Conservation (phyloP, 1,284 basidiomycete species). For the Ustilago vetiveriae region DNA sequence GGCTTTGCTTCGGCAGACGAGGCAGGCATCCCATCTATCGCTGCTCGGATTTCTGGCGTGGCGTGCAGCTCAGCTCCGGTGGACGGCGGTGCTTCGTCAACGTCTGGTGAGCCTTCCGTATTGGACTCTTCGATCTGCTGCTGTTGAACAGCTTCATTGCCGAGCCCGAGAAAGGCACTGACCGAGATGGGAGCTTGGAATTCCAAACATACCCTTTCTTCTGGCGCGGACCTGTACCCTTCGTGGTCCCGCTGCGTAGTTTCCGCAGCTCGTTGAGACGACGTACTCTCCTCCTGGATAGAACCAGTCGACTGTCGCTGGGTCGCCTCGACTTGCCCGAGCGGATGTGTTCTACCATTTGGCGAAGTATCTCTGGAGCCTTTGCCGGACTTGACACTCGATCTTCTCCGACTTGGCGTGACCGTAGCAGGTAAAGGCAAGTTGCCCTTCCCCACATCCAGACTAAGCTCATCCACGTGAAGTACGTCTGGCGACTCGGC, state of each 20-base stretch:
- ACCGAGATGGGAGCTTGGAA: conserved; percentile 3
- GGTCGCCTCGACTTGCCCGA: no score
- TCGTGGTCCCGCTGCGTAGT: background rate
- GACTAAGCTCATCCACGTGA: background rate
- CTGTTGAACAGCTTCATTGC: conserved; percentile 3
- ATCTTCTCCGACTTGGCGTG: background rate
- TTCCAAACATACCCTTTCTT: background rate
- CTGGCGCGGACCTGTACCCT: background rate
- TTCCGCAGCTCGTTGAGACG: no score
- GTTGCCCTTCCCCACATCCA: background rate
- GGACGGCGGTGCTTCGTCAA: background rate
- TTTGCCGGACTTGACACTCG: background rate
- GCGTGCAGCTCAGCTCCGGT: background rate
- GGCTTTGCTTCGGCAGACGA: conserved; percentile 14
- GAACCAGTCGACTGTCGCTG: no score
- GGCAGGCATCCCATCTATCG: conserved; percentile 30
- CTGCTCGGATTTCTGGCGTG: background rate
- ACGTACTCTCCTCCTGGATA: no score
- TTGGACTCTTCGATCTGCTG: conserved; percentile 3
- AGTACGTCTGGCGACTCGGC: conserved; percentile 11
- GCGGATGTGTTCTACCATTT: no score
- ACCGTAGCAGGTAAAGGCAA: conserved; percentile 3
- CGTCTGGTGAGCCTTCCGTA: background rate
- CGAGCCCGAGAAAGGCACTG: conserved; percentile 9
- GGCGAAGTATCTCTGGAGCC: no score